These are phyloP conservation scores for Gaeumannomyces sp. DNA, from an alignment of 2,329 filamentous ascomycete species.

Conservation along the genomic window DNA sequence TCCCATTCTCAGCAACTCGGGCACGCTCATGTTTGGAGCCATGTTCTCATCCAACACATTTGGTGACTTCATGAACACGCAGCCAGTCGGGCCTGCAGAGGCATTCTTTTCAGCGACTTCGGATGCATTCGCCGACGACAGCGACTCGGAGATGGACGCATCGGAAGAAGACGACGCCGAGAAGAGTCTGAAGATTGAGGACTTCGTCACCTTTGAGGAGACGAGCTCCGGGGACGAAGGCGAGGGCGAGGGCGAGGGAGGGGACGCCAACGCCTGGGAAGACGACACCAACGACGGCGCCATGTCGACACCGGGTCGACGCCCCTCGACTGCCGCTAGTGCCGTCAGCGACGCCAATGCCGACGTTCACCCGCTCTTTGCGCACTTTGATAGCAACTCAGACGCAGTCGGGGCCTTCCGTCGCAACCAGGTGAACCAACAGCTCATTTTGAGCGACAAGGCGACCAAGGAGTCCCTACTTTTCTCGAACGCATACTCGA, in stretches of 20 bases:
- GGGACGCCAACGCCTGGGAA: slow-evolving; percentile 35
- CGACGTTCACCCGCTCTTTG: slow-evolving; percentile 46
- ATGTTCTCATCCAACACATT: slow-evolving; percentile 55
- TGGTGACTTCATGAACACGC: slow-evolving; percentile 52
- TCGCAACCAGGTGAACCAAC: slow-evolving; percentile 57
- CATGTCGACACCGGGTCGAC: slow-evolving; percentile 45
- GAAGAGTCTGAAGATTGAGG: slow-evolving; percentile 58
- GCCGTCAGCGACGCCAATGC: slow-evolving; percentile 40
- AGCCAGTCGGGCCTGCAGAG: slow-evolving; percentile 66
- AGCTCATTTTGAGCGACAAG: slow-evolving; percentile 53
- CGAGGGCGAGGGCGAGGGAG: slow-evolving; percentile 49
- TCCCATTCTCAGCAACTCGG: slow-evolving; percentile 60
- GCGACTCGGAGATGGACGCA: slow-evolving; percentile 32
- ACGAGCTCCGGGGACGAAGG: slow-evolving; percentile 33
- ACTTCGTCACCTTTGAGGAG: slow-evolving; percentile 67
- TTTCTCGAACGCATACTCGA: slow-evolving; percentile 53
- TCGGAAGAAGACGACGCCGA: slow-evolving; percentile 62
- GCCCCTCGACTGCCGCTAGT: slow-evolving; percentile 32
- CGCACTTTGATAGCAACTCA: slow-evolving; percentile 59
- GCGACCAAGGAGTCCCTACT: slow-evolving; percentile 57
- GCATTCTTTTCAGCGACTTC: slow-evolving; percentile 63
- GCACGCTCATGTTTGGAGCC: slow-evolving; percentile 73
- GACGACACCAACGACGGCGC: slow-evolving; percentile 41
- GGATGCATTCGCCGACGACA: slow-evolving; percentile 49
- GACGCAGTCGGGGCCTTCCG: slow-evolving; percentile 75